Base-by-base conservation (phyloP, 352 stramenopile genomes). In the Peronosclerospora sorghi region DNA sequence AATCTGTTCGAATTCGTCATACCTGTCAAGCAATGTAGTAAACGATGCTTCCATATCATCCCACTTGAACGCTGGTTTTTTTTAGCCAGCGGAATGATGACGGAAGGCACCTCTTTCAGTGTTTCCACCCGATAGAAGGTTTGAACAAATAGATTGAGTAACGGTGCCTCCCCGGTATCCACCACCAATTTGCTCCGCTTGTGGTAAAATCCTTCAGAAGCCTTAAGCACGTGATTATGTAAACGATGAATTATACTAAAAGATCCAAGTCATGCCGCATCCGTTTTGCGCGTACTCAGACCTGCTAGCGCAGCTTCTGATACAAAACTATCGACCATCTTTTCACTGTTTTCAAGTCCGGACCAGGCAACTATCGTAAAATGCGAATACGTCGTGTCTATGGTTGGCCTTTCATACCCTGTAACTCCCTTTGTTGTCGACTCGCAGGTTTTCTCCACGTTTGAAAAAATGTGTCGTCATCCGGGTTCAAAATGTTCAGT, bases 401-500 rank as follows among this genome's bases (percentile, higher is more conserved):
- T 45, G 2, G 26, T 48, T 0, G 50, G 10, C 1, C 43, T 43
- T 10, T 58, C 48, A 23, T 59, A 59, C 1, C 54, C 54, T 1
- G 45, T 44, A 29, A 45, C 0, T 15, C 29, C 2, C 13, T 19
- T 8, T 15, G 7, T 2, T 15, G 9, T 17, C 1, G 15, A 18
- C 1, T 19, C 13, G 12, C 7, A 19, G 8, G 15, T 17, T 5
- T 5, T 18, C 7, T 17, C 51, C 56, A 65, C 0, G 50, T 9
- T 32, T 58, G 19, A 7, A 14, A 10, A 14, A 54, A 30, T 1
- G 44, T 48, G 32, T 56, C 41, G 7, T 36, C 19, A 5, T 36
- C 32, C 13, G 53, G 57, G 35, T 62, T 66, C 7, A 66, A 35
- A 9, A 62, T 58, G n/a, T 51, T 62, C 2, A 62, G n/a, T 26